Conservation (phyloP, 495 filamentous ascomycete genomes). For the Lasiosphaeria miniovina region DNA sequence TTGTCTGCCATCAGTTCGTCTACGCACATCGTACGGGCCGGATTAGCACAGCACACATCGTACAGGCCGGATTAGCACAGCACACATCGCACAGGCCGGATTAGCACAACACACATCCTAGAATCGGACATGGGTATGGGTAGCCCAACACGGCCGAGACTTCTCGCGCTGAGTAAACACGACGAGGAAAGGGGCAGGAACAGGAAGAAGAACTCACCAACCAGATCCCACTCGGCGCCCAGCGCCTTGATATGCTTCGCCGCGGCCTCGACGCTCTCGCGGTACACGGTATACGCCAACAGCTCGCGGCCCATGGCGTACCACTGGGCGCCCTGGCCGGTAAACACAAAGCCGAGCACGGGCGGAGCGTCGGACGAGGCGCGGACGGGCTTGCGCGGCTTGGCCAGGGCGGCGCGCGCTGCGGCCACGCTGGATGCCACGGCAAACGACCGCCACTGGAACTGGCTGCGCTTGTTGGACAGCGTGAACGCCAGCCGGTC, state of each 20-base stretch:
- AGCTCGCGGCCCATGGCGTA: slow-evolving; percentile 18
- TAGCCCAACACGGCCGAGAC: too few species aligned
- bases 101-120: too few species aligned
- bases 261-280: slow-evolving; percentile 20
- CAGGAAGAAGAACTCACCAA: too few species aligned
- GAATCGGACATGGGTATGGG: too few species aligned
- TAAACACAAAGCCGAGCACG: slow-evolving; percentile 19
- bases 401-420: slow-evolving; percentile 1
- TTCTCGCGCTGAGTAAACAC: too few species aligned
- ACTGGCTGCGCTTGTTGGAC: slow-evolving; percentile 20
- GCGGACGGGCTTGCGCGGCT: slow-evolving; percentile 5
- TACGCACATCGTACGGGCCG: slow-evolving; percentile 19
- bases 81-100: slow-evolving; percentile 20
- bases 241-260: neutral
- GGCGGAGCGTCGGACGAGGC: too few species aligned
- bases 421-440: slow-evolving; percentile 18
- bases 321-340: slow-evolving; percentile 28
- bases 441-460: slow-evolving; percentile 28
- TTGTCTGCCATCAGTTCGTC: neutral
- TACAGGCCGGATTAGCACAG: slow-evolving; percentile 15
- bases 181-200: too few species aligned
- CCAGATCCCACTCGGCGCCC: too few species aligned
- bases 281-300: slow-evolving; percentile 16
- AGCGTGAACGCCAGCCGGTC: slow-evolving; percentile 31
- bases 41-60: slow-evolving; percentile 1